Conservation (phyloP, 164 flowering plant species). For the Sedum album region DNA sequence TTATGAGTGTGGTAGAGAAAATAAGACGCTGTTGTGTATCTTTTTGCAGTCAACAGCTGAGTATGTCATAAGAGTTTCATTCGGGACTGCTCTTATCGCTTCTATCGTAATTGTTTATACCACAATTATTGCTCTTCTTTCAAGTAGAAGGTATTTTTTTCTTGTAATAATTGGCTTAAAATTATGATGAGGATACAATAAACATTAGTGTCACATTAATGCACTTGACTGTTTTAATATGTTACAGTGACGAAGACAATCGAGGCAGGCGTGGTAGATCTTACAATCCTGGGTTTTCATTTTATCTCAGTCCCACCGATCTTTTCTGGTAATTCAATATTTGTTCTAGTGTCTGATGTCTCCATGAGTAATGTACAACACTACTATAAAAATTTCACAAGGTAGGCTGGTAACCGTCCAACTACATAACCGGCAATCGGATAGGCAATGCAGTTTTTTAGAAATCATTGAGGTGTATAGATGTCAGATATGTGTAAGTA, state of each 20-base stretch:
- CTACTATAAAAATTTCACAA: neutral
- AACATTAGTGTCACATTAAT: neutral
- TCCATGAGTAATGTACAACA: neutral
- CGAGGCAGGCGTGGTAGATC: slow-evolving; percentile 90
- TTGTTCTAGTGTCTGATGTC: neutral
- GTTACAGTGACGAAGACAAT: slow-evolving; percentile 72
- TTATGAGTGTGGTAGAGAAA: neutral
- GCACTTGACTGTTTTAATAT: slow-evolving; percentile 9
- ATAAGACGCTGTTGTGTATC: neutral
- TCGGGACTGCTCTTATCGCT: slow-evolving; percentile 91
- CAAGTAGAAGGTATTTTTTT: slow-evolving; percentile 66
- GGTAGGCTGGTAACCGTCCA: neutral
- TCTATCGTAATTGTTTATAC: slow-evolving; percentile 89
- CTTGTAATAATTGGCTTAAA: neutral
- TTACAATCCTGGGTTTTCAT: slow-evolving; percentile 53
- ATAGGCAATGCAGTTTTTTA: no score
- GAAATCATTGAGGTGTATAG: no score
- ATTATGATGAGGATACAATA: neutral
- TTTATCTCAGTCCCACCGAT: slow-evolving; percentile 60
- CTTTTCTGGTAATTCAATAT: slow-evolving; percentile 59
- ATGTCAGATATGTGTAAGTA: no score
- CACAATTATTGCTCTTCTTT: slow-evolving; percentile 63
- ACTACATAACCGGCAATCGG: neutral
- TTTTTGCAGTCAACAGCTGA: slow-evolving; percentile 63
- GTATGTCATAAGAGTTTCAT: slow-evolving; percentile 75